Conservation (phyloP, 768 basidiomycete species). For the Mycena filopes region DNA sequence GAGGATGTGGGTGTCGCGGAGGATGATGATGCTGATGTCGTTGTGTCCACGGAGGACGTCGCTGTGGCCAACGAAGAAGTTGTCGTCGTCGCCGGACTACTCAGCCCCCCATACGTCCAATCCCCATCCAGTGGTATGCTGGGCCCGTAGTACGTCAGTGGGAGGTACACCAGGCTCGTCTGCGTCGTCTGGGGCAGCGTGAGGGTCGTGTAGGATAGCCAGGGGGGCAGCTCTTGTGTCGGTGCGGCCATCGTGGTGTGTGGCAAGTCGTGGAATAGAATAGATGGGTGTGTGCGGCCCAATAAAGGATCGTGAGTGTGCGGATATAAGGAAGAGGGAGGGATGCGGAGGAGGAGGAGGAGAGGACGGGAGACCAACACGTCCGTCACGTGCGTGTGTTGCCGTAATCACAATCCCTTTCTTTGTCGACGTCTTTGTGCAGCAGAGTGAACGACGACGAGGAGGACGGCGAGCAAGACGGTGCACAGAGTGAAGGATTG, state of each 20-base stretch:
- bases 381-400: no score
- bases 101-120: conserved; percentile 82
- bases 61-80: conserved; percentile 36
- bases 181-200: conserved; percentile 65
- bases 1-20: conserved; percentile 44
- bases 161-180: conserved; percentile 68
- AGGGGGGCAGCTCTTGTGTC: conserved; percentile 76
- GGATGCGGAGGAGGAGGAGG: no score
- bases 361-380: no score
- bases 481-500: no score
- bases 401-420: no score
- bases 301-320: no score
- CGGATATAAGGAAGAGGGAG: no score
- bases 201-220: conserved; percentile 71
- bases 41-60: conserved; percentile 22
- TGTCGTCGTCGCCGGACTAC: conserved; percentile 62
- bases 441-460: no score
- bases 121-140: conserved; percentile 80
- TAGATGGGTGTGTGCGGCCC: neutral
- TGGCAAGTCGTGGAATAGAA: neutral
- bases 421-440: no score
- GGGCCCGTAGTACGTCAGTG: conserved; percentile 86
- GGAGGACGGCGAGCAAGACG: no score
- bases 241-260: conserved; percentile 60
- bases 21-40: conserved; percentile 38